These are phyloP conservation scores for Quercus berberidifolia DNA, from an alignment of 306 rosid genomes.

Conservation along the genomic window DNA sequence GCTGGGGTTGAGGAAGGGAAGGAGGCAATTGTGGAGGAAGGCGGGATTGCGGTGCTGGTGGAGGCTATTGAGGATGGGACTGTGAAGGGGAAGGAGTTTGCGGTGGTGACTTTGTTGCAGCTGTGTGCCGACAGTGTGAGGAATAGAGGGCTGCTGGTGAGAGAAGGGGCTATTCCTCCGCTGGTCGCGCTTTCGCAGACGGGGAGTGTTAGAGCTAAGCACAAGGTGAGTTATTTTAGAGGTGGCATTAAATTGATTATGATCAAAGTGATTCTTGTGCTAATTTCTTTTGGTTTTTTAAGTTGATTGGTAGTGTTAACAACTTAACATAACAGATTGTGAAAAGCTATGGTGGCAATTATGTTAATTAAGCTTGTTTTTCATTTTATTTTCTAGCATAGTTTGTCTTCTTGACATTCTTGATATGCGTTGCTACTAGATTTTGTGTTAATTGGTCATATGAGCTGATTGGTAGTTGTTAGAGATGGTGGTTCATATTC, in stretches of 20 bases:
- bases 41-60: conserved; percentile 80
- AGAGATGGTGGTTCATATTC: no score
- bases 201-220: conserved; percentile 79
- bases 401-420: neutral
- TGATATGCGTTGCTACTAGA: no score
- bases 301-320: no score
- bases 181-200: conserved; percentile 86
- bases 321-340: no score
- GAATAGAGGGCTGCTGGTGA: conserved; percentile 79
- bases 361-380: neutral
- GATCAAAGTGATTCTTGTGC: no score
- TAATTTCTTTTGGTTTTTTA: neutral
- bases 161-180: conserved; percentile 94
- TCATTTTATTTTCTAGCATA: neutral
- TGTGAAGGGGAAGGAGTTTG: conserved; percentile 79
- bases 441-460: no score
- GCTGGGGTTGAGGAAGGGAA: conserved; percentile 70
- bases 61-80: conserved; percentile 97
- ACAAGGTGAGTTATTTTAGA: conserved; percentile 48
- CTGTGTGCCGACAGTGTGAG: conserved; percentile 69
- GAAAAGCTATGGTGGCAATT: no score
- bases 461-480: no score
- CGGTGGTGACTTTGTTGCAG: conserved; percentile 72
- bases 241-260: neutral
- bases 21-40: conserved; percentile 81